A percentile compares a stretch with the other conserved stretches of the same genome.
Evolutionary conservation across 140 eudicot species (phyloP).

Genomic region (Bidens hawaiensis): DNA sequence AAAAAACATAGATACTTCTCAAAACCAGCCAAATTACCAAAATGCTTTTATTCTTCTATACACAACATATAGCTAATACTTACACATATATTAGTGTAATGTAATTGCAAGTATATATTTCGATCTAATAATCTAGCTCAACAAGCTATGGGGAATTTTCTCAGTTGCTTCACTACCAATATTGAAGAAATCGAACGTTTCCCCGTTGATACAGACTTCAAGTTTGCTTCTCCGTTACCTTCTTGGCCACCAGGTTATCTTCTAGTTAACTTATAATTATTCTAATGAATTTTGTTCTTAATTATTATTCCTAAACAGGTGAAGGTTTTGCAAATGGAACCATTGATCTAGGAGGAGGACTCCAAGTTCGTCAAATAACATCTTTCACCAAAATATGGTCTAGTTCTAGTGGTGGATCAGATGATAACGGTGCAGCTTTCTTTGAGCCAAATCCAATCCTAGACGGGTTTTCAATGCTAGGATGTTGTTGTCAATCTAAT

Average conservation of each 20-base stretch:
- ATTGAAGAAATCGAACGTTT: conserved; percentile 19
- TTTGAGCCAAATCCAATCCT: conserved; percentile 35
- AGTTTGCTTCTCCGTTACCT: conserved; percentile 50
- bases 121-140: neutral
- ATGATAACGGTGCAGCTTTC: conserved; percentile 22
- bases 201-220: conserved; percentile 51
- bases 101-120: neutral
- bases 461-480: conserved; percentile 40
- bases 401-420: conserved; percentile 25
- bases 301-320: neutral
- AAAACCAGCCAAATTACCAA: neutral
- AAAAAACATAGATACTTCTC: no score
- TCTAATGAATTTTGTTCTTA: neutral
- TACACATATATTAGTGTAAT: neutral
- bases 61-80: neutral
- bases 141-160: conserved; percentile 29
- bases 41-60: neutral
- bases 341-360: conserved; percentile 51
- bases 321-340: conserved; percentile 40
- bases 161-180: conserved; percentile 16
- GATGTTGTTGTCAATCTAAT: conserved; percentile 41
- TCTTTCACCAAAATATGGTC: conserved; percentile 26
- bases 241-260: conserved; percentile 44
- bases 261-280: neutral
- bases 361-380: conserved; percentile 33